Conservation (phyloP, 768 basidiomycete species). For the Polyporus arcularius region DNA sequence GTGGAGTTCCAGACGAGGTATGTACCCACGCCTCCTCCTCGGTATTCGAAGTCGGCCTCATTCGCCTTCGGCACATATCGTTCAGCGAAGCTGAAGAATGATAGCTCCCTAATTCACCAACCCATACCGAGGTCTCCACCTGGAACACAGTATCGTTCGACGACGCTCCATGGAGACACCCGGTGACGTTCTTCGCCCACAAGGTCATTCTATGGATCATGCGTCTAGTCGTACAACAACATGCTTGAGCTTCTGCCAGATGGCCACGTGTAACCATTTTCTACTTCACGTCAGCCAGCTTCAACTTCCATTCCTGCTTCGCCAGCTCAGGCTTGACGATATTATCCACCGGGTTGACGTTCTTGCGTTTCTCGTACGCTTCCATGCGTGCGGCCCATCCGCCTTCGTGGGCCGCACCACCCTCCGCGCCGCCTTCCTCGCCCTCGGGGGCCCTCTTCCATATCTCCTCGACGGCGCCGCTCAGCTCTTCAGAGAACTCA, state of each 20-base stretch:
- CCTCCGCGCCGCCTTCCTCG: conserved; percentile 30
- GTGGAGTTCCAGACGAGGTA: too few species aligned
- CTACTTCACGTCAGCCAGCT: conserved; percentile 10
- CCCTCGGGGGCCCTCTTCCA: conserved; percentile 53
- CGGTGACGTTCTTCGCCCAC: not conserved
- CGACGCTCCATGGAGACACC: too few species aligned
- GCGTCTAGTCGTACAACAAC: conserved; percentile 3
- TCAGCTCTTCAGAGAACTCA: conserved; percentile 58
- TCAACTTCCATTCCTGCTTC: conserved; percentile 26
- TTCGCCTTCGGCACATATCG: too few species aligned
- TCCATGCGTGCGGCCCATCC: conserved; percentile 32
- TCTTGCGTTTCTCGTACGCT: conserved; percentile 27
- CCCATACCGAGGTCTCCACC: too few species aligned
- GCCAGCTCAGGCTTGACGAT: conserved; percentile 30
- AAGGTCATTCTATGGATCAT: not conserved
- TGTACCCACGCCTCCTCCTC: too few species aligned
- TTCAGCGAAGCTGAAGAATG: too few species aligned
- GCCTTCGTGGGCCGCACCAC: conserved; percentile 8
- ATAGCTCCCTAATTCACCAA: too few species aligned
- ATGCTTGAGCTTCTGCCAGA: not conserved
- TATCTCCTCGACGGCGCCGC: conserved; percentile 59
- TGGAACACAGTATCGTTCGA: too few species aligned
- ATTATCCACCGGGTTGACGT: conserved; percentile 29
- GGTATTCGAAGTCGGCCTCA: too few species aligned
- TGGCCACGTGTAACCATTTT: not conserved